Conservation (phyloP, 148 eudicot genomes). For the Limonium bicolor region DNA sequence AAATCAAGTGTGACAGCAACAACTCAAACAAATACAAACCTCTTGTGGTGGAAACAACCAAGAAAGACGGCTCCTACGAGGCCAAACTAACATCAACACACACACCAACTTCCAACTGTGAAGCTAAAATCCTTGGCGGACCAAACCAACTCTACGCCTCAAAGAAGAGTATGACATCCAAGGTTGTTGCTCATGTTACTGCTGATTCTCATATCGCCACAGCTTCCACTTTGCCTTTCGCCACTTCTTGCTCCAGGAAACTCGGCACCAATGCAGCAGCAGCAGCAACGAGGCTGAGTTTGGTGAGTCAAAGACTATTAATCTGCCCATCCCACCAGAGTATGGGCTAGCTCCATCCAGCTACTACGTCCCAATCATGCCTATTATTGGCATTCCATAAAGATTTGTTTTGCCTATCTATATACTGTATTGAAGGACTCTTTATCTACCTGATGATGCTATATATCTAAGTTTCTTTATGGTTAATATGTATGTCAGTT, state of each 20-base stretch:
- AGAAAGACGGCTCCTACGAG: slow-evolving; percentile 34
- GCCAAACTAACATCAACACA: slow-evolving; percentile 39
- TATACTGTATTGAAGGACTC: no score
- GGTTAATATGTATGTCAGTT: no score
- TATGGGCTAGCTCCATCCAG: slow-evolving; percentile 70
- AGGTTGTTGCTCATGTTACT: slow-evolving; percentile 7
- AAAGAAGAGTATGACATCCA: slow-evolving; percentile 17
- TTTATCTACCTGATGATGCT: no score
- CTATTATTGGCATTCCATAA: slow-evolving; percentile 78
- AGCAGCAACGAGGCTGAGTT: no score
- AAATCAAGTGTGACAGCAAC: slow-evolving; percentile 53
- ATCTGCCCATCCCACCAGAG: slow-evolving; percentile 56
- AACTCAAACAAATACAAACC: slow-evolving; percentile 54
- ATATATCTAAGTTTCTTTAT: no score
- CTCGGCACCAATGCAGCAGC: slow-evolving; percentile 17
- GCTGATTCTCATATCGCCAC: slow-evolving; percentile 16
- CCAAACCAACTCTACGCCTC: slow-evolving; percentile 31
- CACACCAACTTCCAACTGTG: slow-evolving; percentile 19
- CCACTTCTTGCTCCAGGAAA: slow-evolving; percentile 24
- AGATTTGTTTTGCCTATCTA: no score
- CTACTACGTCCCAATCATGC: slow-evolving; percentile 42
- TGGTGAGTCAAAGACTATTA: slow-evolving; percentile 48
- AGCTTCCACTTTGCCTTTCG: slow-evolving; percentile 31
- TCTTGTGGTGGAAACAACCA: slow-evolving; percentile 24
- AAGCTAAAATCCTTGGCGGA: slow-evolving; percentile 46